Conservation (phyloP, 2,329 filamentous ascomycete species). For the Scedosporium dehoogii region DNA sequence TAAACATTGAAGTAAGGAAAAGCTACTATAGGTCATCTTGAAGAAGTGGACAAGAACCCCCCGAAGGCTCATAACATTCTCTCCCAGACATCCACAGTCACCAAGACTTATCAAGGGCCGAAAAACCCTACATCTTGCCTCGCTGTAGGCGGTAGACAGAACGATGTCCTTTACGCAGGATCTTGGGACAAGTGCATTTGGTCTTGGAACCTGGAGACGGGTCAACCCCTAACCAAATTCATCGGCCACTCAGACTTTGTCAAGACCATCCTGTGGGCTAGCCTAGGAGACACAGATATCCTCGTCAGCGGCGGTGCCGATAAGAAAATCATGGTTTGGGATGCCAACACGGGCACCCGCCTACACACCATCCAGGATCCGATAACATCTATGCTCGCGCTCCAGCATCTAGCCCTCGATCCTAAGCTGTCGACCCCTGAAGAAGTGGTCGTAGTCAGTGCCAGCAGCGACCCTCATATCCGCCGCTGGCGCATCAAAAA, state of each 20-base stretch:
- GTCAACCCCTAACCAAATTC: slow-evolving; percentile 46
- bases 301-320: slow-evolving; percentile 71
- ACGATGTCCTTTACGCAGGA: slow-evolving; percentile 64
- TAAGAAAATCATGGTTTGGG: slow-evolving; percentile 77
- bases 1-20: slow-evolving; percentile 60
- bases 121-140: slow-evolving; percentile 72
- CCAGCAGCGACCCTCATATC: slow-evolving; percentile 72
- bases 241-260: slow-evolving; percentile 85
- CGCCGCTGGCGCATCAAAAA: slow-evolving; percentile 61
- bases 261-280: slow-evolving; percentile 61
- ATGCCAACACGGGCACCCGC: slow-evolving; percentile 54
- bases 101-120: slow-evolving; percentile 56
- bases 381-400: slow-evolving; percentile 58
- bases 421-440: slow-evolving; percentile 43
- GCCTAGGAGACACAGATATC: slow-evolving; percentile 48
- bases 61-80: not conserved
- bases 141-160: slow-evolving; percentile 49
- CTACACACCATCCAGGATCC: slow-evolving; percentile 73
- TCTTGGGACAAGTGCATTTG: slow-evolving; percentile 93
- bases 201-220: slow-evolving; percentile 63
- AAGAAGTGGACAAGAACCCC: too few relatives aligned
- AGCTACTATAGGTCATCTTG: not conserved
- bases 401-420: slow-evolving; percentile 73
- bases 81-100: slow-evolving; percentile 6
- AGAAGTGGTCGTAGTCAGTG: slow-evolving; percentile 58